Conservation (phyloP, 1,284 basidiomycete species). For the Pseudozyma hubeiensis region DNA sequence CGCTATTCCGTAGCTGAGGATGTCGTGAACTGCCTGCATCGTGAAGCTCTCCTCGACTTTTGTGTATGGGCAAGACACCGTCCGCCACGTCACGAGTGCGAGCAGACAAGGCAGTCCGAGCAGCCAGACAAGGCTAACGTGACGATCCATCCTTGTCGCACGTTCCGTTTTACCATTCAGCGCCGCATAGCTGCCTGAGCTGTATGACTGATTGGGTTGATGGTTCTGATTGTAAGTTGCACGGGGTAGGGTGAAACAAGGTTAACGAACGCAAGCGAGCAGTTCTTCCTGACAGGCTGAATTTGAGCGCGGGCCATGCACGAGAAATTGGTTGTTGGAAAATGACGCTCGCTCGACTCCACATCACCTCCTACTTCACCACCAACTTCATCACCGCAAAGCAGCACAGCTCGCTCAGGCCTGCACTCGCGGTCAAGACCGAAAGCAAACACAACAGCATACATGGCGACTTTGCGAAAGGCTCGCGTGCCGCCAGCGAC, state of each 20-base stretch:
- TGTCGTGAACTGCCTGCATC: conserved; percentile 89
- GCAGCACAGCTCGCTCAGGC: too few species aligned
- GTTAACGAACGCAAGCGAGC: not conserved
- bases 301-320: conserved; percentile 26
- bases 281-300: conserved; percentile 6
- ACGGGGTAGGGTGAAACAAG: not conserved
- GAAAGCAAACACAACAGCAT: not conserved
- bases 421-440: not conserved
- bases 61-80: conserved; percentile 76
- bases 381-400: not conserved
- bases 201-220: too few species aligned
- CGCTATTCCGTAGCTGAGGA: conserved; percentile 79
- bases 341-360: not conserved
- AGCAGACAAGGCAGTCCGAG: conserved; percentile 27
- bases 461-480: conserved; percentile 24
- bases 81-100: conserved; percentile 22
- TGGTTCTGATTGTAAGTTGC: not conserved
- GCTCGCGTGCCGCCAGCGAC: conserved; percentile 27
- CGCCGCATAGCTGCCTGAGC: too few species aligned
- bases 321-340: not conserved
- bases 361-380: not conserved
- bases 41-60: conserved; percentile 99
- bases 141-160: conserved; percentile 10
- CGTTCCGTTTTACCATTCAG: too few species aligned
- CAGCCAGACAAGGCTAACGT: conserved; percentile 17